Conservation (phyloP, 176 grass and related monocot species). For the Echinochloa phyllopogon region DNA sequence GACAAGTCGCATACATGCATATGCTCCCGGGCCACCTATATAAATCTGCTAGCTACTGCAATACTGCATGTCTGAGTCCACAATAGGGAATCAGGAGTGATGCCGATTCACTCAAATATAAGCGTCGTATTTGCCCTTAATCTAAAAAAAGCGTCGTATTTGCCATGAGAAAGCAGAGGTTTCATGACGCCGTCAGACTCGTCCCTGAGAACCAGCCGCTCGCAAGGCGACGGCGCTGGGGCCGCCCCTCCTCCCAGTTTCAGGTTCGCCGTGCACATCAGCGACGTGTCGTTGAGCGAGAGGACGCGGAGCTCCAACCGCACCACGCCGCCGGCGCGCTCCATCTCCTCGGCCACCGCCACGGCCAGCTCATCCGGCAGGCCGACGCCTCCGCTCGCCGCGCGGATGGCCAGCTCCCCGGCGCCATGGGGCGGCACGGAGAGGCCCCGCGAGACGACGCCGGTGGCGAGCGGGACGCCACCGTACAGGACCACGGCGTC, state of each 20-base stretch:
- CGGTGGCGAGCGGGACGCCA: not conserved
- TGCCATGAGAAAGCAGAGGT: not conserved
- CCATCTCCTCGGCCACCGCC: not conserved
- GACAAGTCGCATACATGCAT: no score
- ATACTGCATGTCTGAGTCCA: no score
- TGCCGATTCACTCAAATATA: no score
- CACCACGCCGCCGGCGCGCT: not conserved
- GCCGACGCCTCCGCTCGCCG: not conserved
- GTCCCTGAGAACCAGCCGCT: not conserved
- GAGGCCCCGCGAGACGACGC: not conserved
- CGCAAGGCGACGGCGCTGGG: not conserved
- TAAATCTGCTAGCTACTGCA: no score
- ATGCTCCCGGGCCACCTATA: no score
- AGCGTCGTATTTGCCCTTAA: no score
- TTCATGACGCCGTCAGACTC: not conserved
- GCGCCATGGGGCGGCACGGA: not conserved
- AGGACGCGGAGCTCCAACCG: not conserved
- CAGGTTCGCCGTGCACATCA: not conserved
- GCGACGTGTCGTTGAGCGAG: not conserved
- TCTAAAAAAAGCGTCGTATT: no score
- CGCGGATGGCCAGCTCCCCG: not conserved
- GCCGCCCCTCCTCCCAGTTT: not conserved
- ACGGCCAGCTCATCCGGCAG: not conserved
- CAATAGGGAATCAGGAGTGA: no score
- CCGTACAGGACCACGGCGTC: not conserved